Evolutionary conservation across 768 basidiomycete genomes (phyloP).

Genomic region (Hericium erinaceus): DNA sequence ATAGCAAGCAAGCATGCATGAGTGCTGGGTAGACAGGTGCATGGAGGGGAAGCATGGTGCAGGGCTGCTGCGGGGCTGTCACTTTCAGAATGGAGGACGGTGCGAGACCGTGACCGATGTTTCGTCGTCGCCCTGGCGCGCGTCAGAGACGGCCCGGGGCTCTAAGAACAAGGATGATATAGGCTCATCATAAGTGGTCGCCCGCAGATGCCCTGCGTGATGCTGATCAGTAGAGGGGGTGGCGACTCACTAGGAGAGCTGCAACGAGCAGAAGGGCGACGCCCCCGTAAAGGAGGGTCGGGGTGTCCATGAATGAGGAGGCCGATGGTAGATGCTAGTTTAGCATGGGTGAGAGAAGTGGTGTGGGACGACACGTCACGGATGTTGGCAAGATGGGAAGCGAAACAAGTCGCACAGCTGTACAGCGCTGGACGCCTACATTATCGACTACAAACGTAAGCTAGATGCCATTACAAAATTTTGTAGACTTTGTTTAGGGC

Average conservation of each 20-base stretch:
- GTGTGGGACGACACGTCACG: too few species aligned
- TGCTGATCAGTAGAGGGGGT: background rate
- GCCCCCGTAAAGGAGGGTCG: background rate
- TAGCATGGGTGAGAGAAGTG: too few species aligned
- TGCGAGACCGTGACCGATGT: slow-evolving; percentile 39
- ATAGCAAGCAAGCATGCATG: slow-evolving; percentile 14
- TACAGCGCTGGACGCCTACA: too few species aligned
- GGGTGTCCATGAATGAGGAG: background rate
- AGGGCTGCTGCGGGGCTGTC: slow-evolving; percentile 21
- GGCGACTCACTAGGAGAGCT: background rate
- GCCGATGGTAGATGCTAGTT: too few species aligned
- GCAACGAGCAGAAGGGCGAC: background rate
- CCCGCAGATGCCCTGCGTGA: background rate
- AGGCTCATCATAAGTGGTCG: slow-evolving; percentile 41
- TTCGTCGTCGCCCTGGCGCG: slow-evolving; percentile 64
- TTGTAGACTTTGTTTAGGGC: too few species aligned
- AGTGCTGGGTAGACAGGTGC: slow-evolving; percentile 3
- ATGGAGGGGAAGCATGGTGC: slow-evolving; percentile 4
- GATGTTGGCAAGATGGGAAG: too few species aligned
- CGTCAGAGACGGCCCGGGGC: slow-evolving; percentile 43
- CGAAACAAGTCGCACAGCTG: too few species aligned
- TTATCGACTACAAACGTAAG: too few species aligned
- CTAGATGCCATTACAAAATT: too few species aligned
- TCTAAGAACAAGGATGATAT: slow-evolving; percentile 95
- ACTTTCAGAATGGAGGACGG: slow-evolving; percentile 18